Base-by-base conservation (phyloP, 257 asterid genomes). In the Mentha longifolia region DNA sequence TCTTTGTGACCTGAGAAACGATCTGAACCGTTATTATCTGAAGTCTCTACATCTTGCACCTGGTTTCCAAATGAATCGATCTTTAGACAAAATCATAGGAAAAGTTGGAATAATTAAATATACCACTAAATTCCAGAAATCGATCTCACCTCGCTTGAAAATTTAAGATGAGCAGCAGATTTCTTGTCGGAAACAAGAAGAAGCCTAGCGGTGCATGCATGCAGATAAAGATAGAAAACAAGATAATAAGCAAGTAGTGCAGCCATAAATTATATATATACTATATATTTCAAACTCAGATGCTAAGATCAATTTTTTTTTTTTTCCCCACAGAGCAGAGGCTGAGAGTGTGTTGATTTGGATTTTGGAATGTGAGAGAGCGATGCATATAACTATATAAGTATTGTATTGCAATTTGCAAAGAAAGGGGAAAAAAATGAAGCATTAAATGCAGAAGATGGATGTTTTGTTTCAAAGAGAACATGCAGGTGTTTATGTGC, bases 401-500 rank as follows among this genome's bases (percentile, higher is more conserved):
- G 78, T 63, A 65, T 17, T 17, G 22, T 15, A 22, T 42, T 1
- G 4, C 47, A 42, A 42, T 17, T 42, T 1, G 4, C 47, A 42
- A 42, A 42, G 25, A 22, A 22, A 22, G 25, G 25, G 15, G 39
- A 2, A 35, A 71, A 71, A 78, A 68, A 70, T 64, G 78, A 45
- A 64, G 86, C 90, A 87, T 77, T 87, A 67, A 89, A 89, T 89
- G 92, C 84, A 74, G 79, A 12, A 76, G 82, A 78, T 77, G 85
- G 49, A 76, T 64, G 31, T 73, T 78, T 63, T 49, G 79, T 75
- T 75, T 35, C 14, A 35, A 35, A 73, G 74, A 81, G 85, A 89
- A 89, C 94, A 87, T 89, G 94, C 88, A 79, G 83, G 78, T 84
- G 88, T 80, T 75, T 81, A 62, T 69, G 49, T 71, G 76, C 70